Percentiles rank a stretch among this genome's conserved stretches.
Evolutionary conservation across 768 basidiomycete genomes (phyloP).

Genomic region (Russula earlei): DNA sequence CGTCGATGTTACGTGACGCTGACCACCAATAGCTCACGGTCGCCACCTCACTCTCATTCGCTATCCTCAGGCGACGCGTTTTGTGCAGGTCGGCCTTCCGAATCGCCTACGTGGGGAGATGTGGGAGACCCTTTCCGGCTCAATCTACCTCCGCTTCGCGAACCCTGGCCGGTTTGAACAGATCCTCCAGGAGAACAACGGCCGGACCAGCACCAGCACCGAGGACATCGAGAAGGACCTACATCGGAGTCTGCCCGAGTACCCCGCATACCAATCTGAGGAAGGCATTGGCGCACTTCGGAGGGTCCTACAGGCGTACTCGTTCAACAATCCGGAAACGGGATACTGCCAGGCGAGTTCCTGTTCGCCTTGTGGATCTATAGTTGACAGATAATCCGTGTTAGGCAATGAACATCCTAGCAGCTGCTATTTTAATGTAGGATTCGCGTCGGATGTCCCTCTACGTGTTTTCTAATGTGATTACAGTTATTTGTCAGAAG

Average conservation of each 20-base stretch:
- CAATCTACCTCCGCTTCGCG: constrained; percentile 79
- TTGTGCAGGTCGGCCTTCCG: constrained; percentile 94
- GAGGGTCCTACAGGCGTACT: constrained; percentile 90
- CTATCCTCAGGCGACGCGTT: constrained; percentile 94
- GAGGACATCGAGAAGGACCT: constrained; percentile 99
- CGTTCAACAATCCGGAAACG: constrained; percentile 86
- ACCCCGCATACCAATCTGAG: constrained; percentile 88
- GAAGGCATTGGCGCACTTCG: constrained; percentile 80
- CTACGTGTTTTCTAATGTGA: background rate
- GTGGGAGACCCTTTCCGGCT: constrained; percentile 96
- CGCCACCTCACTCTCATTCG: constrained; percentile 91
- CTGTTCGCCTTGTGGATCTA: background rate
- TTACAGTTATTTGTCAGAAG: constrained; percentile 95
- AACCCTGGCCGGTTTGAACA: constrained; percentile 76
- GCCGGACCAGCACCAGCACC: constrained; percentile 75
- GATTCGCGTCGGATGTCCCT: constrained; percentile 21
- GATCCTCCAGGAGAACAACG: constrained; percentile 67
- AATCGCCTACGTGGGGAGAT: constrained; percentile 92
- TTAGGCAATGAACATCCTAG: constrained; percentile 95
- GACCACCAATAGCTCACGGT: constrained; percentile 60
- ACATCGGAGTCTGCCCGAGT: constrained; percentile 92
- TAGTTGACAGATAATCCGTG: background rate
- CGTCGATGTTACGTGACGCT: background rate
- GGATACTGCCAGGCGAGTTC: constrained; percentile 82
- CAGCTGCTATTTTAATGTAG: constrained; percentile 89